A percentile compares a stretch with the other conserved stretches of the same genome.
Evolutionary conservation across 306 rosid species (phyloP).

Genomic region (Sophora flavescens): DNA sequence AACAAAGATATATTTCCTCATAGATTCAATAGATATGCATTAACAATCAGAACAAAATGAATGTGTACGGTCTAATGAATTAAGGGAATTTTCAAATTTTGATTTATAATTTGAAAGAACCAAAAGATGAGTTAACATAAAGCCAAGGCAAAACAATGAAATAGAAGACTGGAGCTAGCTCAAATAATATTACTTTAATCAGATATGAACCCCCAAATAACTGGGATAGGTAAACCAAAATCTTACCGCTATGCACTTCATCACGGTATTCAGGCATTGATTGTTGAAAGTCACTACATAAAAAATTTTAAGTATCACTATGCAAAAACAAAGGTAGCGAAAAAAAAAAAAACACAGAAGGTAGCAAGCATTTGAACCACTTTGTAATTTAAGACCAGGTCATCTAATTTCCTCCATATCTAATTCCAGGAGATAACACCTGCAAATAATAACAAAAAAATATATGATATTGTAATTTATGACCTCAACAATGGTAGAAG

Average conservation of each 20-base stretch:
- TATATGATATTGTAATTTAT: no score
- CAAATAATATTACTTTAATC: slow-evolving; percentile 6
- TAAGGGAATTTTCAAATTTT: slow-evolving; percentile 10
- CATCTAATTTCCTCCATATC: no score
- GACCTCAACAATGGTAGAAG: no score
- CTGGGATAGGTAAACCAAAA: slow-evolving; percentile 34
- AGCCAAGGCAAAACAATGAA: background rate
- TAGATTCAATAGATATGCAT: slow-evolving; percentile 43
- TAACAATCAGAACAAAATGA: slow-evolving; percentile 25
- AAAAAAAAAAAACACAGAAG: no score
- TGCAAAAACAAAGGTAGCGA: no score
- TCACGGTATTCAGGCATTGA: slow-evolving; percentile 79
- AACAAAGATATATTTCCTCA: no score
- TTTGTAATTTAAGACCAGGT: no score
- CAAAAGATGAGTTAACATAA: background rate
- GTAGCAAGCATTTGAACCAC: no score
- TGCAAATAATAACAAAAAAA: no score
- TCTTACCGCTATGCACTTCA: slow-evolving; percentile 97
- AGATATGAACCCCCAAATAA: slow-evolving; percentile 8
- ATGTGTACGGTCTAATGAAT: slow-evolving; percentile 9
- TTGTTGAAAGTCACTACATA: slow-evolving; percentile 80
- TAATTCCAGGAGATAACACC: no score
- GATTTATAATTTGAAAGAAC: slow-evolving; percentile 27
- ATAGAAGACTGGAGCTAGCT: slow-evolving; percentile 16
- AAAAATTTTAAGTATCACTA: slow-evolving; percentile 31